Conservation (phyloP, 768 basidiomycete genomes). For the Amyloporia xantha region DNA sequence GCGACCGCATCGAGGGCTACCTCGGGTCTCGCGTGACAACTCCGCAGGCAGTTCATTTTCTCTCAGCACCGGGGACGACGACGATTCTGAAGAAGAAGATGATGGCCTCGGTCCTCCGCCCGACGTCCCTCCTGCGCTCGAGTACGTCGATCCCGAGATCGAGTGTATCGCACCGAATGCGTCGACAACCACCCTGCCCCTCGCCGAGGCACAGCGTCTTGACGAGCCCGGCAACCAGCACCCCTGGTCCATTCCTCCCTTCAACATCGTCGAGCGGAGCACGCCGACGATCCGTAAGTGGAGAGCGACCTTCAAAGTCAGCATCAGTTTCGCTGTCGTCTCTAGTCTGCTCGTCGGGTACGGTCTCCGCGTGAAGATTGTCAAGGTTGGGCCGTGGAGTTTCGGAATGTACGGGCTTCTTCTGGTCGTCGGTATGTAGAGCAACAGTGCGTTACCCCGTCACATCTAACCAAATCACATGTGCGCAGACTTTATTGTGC, state of each 20-base stretch:
- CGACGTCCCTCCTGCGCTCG: conserved; percentile 8
- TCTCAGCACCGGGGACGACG: background rate
- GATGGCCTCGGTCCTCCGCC: conserved; percentile 1
- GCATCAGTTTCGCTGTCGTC: conserved; percentile 4
- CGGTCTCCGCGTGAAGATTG: conserved; percentile 9
- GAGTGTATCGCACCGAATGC: conserved; percentile 5
- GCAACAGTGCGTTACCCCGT: background rate
- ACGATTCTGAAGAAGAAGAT: conserved; percentile 6
- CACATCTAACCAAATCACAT: too few relatives aligned
- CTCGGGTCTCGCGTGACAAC: background rate
- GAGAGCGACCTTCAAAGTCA: conserved; percentile 7
- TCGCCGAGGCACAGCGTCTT: conserved; percentile 1
- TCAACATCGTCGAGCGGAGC: conserved; percentile 9
- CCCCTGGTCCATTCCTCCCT: conserved; percentile 11
- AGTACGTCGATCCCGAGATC: conserved; percentile 14
- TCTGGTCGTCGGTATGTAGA: conserved; percentile 8
- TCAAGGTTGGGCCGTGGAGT: conserved; percentile 6
- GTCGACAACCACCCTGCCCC: conserved; percentile 2
- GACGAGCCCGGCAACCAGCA: conserved; percentile 2
- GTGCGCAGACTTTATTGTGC: conserved; percentile 13
- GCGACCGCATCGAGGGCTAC: background rate
- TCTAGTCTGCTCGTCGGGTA: conserved; percentile 7
- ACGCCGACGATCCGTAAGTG: conserved; percentile 1
- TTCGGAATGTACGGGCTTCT: conserved; percentile 13
- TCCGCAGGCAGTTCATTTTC: conserved; percentile 4